These are phyloP conservation scores for Collybiopsis confluens DNA, from an alignment of 768 basidiomycete species.

Conservation along the genomic window DNA sequence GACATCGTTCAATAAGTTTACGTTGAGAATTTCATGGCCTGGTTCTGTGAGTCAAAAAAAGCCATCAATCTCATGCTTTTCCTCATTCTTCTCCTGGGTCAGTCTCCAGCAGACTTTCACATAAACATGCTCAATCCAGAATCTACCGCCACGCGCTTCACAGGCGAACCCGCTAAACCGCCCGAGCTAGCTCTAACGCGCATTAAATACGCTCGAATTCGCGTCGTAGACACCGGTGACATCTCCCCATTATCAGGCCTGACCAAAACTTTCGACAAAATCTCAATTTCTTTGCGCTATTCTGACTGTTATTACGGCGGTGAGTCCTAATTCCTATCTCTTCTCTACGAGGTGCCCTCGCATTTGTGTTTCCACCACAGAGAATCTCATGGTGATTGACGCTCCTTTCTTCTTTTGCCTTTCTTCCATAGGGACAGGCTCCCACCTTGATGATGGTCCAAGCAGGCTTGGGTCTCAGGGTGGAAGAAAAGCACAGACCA, in stretches of 20 bases:
- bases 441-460: too few relatives aligned
- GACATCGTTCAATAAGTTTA: constrained; percentile 21
- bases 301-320: too few relatives aligned
- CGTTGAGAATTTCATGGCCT: constrained; percentile 32
- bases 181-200: constrained; percentile 25
- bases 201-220: constrained; percentile 53
- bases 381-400: too few relatives aligned
- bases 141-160: constrained; percentile 9
- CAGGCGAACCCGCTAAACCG: background rate
- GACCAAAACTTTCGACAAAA: too few relatives aligned
- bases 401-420: too few relatives aligned
- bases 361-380: too few relatives aligned
- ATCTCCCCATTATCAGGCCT: constrained; percentile 30
- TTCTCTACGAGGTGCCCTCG: too few relatives aligned
- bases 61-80: background rate
- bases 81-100: background rate
- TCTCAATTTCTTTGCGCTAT: too few relatives aligned
- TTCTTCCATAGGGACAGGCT: too few relatives aligned
- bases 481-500: too few relatives aligned
- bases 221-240: constrained; percentile 49
- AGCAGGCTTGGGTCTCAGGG: too few relatives aligned
- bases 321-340: too few relatives aligned
- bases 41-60: constrained; percentile 27
- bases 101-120: constrained; percentile 38
- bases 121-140: constrained; percentile 28